Percentiles rank a stretch among this genome's conserved stretches.
phyloP scores from a whole-genome alignment of 805 yeast species.

The Jamesozyma lodderae region DNA sequence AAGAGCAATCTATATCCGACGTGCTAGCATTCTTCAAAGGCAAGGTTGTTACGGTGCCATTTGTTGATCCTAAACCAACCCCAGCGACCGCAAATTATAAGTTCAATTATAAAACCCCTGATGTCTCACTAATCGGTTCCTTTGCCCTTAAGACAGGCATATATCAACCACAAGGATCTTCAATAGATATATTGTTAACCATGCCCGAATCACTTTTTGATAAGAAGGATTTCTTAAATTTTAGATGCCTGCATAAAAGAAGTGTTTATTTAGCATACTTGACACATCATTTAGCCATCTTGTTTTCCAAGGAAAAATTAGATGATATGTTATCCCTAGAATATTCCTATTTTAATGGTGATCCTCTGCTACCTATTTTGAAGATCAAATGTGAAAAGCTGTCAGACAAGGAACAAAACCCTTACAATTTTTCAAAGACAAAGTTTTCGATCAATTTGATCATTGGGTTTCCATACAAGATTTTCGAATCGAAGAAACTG shows the following conservation, averaged over 20 bases:
- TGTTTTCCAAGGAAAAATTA: constrained; percentile 46
- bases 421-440: constrained; percentile 57
- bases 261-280: constrained; percentile 78
- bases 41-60: constrained; percentile 61
- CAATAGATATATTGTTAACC: constrained; percentile 70
- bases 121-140: constrained; percentile 75
- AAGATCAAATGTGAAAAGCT: constrained; percentile 41
- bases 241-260: constrained; percentile 81
- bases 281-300: constrained; percentile 51
- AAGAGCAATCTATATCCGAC: constrained; percentile 44
- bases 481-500: constrained; percentile 68
- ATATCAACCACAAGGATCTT: constrained; percentile 50
- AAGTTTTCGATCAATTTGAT: constrained; percentile 64
- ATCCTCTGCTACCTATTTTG: constrained; percentile 66
- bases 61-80: constrained; percentile 81
- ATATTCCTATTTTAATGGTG: constrained; percentile 68
- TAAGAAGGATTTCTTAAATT: constrained; percentile 82
- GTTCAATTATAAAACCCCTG: constrained; percentile 62
- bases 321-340: constrained; percentile 38
- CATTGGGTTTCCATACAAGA: constrained; percentile 60
- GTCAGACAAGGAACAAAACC: constrained; percentile 13
- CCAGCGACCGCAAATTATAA: constrained; percentile 51
- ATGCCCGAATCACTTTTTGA: constrained; percentile 74
- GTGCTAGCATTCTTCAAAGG: constrained; percentile 46
- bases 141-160: constrained; percentile 82